Percentiles rank a stretch among this genome's conserved stretches.
phyloP scores from a whole-genome alignment of 2,329 filamentous ascomycete genomes.

The Colletotrichum scovillei region DNA sequence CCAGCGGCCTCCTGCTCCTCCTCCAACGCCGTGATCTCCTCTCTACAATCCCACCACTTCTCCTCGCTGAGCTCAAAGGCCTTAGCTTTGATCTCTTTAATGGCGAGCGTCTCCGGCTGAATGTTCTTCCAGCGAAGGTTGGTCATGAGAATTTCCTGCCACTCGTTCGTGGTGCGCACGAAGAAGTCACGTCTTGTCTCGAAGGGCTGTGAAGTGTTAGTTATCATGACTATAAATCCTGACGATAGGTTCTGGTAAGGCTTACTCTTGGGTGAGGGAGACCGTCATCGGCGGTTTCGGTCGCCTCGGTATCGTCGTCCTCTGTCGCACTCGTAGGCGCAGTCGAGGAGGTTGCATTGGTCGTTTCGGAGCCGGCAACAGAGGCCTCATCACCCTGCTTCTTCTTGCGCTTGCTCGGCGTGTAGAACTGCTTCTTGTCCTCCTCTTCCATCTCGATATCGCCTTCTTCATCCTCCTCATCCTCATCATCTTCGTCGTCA shows the following conservation, averaged over 20 bases:
- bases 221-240: neutral
- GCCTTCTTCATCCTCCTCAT: constrained; percentile 62
- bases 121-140: constrained; percentile 76
- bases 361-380: constrained; percentile 39
- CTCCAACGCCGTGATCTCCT: constrained; percentile 91
- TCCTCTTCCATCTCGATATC: constrained; percentile 57
- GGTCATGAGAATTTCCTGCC: constrained; percentile 89
- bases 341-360: constrained; percentile 42
- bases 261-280: constrained; percentile 75
- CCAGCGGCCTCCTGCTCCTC: constrained; percentile 96
- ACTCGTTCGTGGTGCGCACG: constrained; percentile 84
- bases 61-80: constrained; percentile 93
- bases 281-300: constrained; percentile 74
- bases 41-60: constrained; percentile 98
- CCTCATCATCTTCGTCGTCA: constrained; percentile 64
- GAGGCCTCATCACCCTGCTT: constrained; percentile 57
- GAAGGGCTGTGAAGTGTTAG: constrained; percentile 73
- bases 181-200: constrained; percentile 95
- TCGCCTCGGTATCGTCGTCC: constrained; percentile 60
- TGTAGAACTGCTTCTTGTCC: constrained; percentile 56
- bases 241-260: neutral
- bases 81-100: constrained; percentile 93
- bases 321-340: constrained; percentile 44
- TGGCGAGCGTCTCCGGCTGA: constrained; percentile 73
- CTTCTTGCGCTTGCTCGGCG: constrained; percentile 68